A percentile compares a stretch with the other conserved stretches of the same genome.
These are phyloP conservation scores for Sorghum bicolor DNA, from an alignment of 176 grass and related monocot genomes.

Conservation along the genomic window Sorghum_bicolor_NCBIv3 NC_012879.2:8639501-8640000, in stretches of 20 bases:
- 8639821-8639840: not conserved
- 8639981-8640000: not conserved
- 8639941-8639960: not conserved
- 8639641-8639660: conserved; percentile 84
- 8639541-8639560: conserved; percentile 94
- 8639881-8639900: not conserved
- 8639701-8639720: not conserved
- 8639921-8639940: not conserved
- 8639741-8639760: not conserved
- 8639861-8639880: not conserved
- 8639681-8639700: conserved; percentile 49
- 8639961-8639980: not conserved
- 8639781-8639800: conserved; percentile 1
- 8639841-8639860: conserved; percentile 8
- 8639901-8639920: not conserved
- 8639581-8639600: conserved; percentile 89
- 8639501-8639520: conserved; percentile 92
- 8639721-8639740: not conserved
- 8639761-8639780: conserved; percentile 1
- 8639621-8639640: conserved; percentile 84
- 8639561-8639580: conserved; percentile 84
- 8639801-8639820: not conserved
- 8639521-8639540: conserved; percentile 99
- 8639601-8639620: conserved; percentile 82
- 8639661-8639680: conserved; percentile 97